Base-by-base conservation (phyloP, 148 eudicot species). In the Silene conica region DNA sequence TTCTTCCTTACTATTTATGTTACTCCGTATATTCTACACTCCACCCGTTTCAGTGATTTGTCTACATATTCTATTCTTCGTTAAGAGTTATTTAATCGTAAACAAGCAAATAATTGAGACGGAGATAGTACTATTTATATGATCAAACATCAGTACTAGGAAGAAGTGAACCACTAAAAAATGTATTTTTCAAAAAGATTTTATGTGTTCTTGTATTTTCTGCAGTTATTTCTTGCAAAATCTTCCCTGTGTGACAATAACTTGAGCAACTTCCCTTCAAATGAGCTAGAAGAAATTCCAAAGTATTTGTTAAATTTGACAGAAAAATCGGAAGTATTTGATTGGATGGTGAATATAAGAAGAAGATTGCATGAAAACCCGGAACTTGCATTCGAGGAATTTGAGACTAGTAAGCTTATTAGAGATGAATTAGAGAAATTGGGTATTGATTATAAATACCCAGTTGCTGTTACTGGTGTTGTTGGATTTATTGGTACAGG, bases 381-480 rank as follows among this genome's bases (percentile, higher is more conserved):
- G 28, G 28, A 26, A 26, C 28, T 26, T 26, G 28, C 1, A 26
- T 26, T 26, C 28, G 2, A 26, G 28, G 28, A 26, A 26, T 26
- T 26, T 26, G 28, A 26, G 28, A 26, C 28, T 26, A 26, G 28
- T 26, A 26, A 26, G 28, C 28, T 26, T 1, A 26, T 26, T 26
- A 26, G 28, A 26, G 28, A 26, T 1, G 28, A 26, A 26, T 26
- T 26, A 26, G 28, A 26, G 28, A 26, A 26, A 26, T 26, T 26
- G 28, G 28, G 28, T 26, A 26, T 26, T 26, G 28, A 26, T 26
- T 26, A 26, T 26, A 26, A 92, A 26, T 77, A 88, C 85, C 96
- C 97, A 74, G 74, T 95, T 88, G 98, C 97, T 23, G 78, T 78
- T 54, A 92, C 98, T 76, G 98, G 98, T 80, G 87, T 94, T 43